phyloP scores from a whole-genome alignment of 129 eudicot genomes.

The Helichrysum umbraculigerum region DNA sequence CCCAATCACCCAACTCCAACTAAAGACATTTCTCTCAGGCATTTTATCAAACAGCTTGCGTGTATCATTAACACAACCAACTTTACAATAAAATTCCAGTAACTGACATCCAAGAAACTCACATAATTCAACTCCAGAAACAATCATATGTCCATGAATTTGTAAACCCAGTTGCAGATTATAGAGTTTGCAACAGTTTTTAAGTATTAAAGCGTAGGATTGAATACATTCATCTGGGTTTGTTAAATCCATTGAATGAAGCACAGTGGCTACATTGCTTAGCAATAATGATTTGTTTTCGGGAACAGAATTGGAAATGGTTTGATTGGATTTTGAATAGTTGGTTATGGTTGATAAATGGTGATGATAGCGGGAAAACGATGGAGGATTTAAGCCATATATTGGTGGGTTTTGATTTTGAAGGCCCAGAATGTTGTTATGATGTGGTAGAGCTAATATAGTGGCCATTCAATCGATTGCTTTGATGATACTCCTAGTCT shows the following conservation, averaged over 20 bases:
- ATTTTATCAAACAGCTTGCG: conserved; percentile 38
- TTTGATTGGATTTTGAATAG: neutral
- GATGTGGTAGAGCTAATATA: conserved; percentile 3
- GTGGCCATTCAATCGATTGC: conserved; percentile 21
- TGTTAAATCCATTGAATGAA: conserved; percentile 29
- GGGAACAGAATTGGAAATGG: conserved; percentile 10
- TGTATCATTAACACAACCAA: conserved; percentile 23
- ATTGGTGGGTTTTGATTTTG: conserved; percentile 17
- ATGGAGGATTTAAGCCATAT: conserved; percentile 1
- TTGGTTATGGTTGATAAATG: conserved; percentile 16
- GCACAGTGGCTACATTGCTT: conserved; percentile 22
- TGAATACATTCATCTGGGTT: conserved; percentile 37
- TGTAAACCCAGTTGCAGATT: conserved; percentile 36
- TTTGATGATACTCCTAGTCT: too few species aligned
- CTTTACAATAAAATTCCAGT: conserved; percentile 37
- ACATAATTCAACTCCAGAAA: conserved; percentile 41
- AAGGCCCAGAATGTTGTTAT: conserved; percentile 5
- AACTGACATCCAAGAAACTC: conserved; percentile 45
- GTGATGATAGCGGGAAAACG: conserved; percentile 11
- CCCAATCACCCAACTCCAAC: conserved; percentile 44
- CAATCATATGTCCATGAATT: conserved; percentile 37
- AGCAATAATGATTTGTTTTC: neutral
- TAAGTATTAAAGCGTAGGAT: conserved; percentile 29
- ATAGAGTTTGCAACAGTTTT: conserved; percentile 29
- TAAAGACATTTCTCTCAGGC: conserved; percentile 45